Percentiles rank a stretch among this genome's conserved stretches.
phyloP scores from a whole-genome alignment of 2,329 filamentous ascomycete species.

The Tolypocladium tropicale region DNA sequence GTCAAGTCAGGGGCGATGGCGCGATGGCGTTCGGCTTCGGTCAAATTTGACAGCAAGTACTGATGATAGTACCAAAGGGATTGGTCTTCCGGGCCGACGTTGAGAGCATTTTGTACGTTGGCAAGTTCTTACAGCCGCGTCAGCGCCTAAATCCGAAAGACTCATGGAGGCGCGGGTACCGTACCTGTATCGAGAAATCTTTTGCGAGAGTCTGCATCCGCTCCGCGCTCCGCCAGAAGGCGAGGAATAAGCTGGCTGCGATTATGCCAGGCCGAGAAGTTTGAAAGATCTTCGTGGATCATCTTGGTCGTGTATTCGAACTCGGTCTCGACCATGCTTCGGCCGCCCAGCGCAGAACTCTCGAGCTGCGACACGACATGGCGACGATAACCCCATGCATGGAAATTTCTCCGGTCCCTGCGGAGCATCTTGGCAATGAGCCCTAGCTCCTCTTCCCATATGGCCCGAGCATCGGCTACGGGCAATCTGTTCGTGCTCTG shows the following conservation, averaged over 20 bases:
- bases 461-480: slow-evolving; percentile 38
- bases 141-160: neutral
- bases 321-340: slow-evolving; percentile 66
- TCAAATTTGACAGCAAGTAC: slow-evolving; percentile 65
- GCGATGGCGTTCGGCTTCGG: slow-evolving; percentile 34
- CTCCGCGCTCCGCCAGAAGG: slow-evolving; percentile 60
- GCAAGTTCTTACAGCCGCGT: slow-evolving; percentile 48
- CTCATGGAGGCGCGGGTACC: slow-evolving; percentile 19
- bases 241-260: slow-evolving; percentile 74
- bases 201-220: slow-evolving; percentile 51
- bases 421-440: slow-evolving; percentile 82
- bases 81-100: slow-evolving; percentile 86
- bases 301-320: slow-evolving; percentile 86
- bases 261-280: slow-evolving; percentile 96
- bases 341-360: slow-evolving; percentile 36
- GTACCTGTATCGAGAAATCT: slow-evolving; percentile 59
- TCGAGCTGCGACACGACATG: slow-evolving; percentile 70
- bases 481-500: slow-evolving; percentile 58
- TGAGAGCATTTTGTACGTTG: slow-evolving; percentile 67
- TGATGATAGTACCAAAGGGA: slow-evolving; percentile 97
- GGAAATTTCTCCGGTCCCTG: slow-evolving; percentile 84
- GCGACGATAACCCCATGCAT: slow-evolving; percentile 89
- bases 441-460: slow-evolving; percentile 80
- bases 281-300: slow-evolving; percentile 77
- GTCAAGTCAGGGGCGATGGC: slow-evolving; percentile 57